These are phyloP conservation scores for Alisma plantagoaquatica DNA, from an alignment of 106 monocot genomes.

Conservation along the genomic window DNA sequence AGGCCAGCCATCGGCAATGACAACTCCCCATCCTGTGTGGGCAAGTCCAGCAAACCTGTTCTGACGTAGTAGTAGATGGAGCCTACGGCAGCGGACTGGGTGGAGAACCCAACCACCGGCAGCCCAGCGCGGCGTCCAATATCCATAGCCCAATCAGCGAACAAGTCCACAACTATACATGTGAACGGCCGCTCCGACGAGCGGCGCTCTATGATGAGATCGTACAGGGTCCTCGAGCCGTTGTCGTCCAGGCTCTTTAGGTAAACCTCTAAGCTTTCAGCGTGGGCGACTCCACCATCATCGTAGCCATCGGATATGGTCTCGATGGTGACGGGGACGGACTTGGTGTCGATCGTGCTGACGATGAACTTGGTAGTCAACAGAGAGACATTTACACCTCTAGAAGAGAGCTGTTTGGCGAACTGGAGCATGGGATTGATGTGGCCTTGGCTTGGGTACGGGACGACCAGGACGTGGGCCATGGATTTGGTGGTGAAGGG, in stretches of 20 bases:
- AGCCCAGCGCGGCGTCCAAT: conserved; percentile 26
- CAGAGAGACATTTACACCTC: conserved; percentile 22
- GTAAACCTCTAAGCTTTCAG: conserved; percentile 16
- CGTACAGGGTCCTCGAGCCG: conserved; percentile 21
- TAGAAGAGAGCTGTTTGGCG: conserved; percentile 35
- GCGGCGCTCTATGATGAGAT: conserved; percentile 16
- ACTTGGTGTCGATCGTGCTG: conserved; percentile 2
- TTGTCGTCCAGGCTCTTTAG: conserved; percentile 22
- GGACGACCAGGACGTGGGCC: conserved; percentile 44
- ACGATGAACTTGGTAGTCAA: conserved; percentile 39
- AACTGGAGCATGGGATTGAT: conserved; percentile 84
- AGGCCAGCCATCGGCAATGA: conserved; percentile 16
- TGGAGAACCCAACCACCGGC: conserved; percentile 35
- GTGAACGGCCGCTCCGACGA: conserved; percentile 17
- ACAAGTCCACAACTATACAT: conserved; percentile 40
- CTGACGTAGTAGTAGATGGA: conserved; percentile 24
- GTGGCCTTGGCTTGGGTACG: conserved; percentile 77
- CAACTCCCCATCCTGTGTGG: conserved; percentile 4
- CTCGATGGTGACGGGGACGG: conserved; percentile 14
- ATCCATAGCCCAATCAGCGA: conserved; percentile 37
- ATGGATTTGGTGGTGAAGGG: too few relatives aligned
- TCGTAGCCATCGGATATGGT: conserved; percentile 75
- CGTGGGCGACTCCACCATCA: conserved; percentile 13
- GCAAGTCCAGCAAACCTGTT: conserved; percentile 12
- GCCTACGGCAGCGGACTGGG: conserved; percentile 39